Percentiles rank a stretch among this genome's conserved stretches.
These are phyloP conservation scores for Aspergillus sclerotialis DNA, from an alignment of 2,329 filamentous ascomycete genomes.

Conservation along the genomic window DNA sequence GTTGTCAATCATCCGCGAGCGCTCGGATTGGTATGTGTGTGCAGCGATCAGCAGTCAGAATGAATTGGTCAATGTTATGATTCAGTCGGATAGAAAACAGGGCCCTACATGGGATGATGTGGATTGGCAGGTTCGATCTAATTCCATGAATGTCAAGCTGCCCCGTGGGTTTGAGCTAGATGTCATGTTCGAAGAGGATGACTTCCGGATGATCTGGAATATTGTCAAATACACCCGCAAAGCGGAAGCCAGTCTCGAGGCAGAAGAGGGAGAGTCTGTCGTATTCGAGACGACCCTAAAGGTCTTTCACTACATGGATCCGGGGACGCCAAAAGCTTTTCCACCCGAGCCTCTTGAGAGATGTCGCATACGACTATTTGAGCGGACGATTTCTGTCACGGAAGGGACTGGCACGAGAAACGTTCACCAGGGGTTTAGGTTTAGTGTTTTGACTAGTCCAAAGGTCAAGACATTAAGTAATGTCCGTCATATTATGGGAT, in stretches of 20 bases:
- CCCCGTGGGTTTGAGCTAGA: constrained; percentile 69
- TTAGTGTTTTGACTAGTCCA: constrained; percentile 71
- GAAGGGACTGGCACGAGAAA: constrained; percentile 66
- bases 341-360: constrained; percentile 65
- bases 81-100: constrained; percentile 60
- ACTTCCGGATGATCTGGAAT: constrained; percentile 71
- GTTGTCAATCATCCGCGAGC: constrained; percentile 65
- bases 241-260: constrained; percentile 63
- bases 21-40: constrained; percentile 61
- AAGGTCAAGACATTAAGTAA: constrained; percentile 71
- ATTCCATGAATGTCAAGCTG: constrained; percentile 61
- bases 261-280: constrained; percentile 61
- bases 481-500: constrained; percentile 62
- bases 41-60: constrained; percentile 74
- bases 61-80: constrained; percentile 65
- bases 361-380: constrained; percentile 70
- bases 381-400: constrained; percentile 59
- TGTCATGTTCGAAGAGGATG: constrained; percentile 64
- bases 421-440: constrained; percentile 71
- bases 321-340: constrained; percentile 64
- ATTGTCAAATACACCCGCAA: constrained; percentile 80
- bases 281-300: constrained; percentile 64
- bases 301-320: constrained; percentile 75
- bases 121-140: constrained; percentile 64
- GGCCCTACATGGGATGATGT: constrained; percentile 77